Evolutionary conservation across 371 early-diverging fungal species (phyloP).

Genomic region (Dipsacomyces acuminosporus): DNA sequence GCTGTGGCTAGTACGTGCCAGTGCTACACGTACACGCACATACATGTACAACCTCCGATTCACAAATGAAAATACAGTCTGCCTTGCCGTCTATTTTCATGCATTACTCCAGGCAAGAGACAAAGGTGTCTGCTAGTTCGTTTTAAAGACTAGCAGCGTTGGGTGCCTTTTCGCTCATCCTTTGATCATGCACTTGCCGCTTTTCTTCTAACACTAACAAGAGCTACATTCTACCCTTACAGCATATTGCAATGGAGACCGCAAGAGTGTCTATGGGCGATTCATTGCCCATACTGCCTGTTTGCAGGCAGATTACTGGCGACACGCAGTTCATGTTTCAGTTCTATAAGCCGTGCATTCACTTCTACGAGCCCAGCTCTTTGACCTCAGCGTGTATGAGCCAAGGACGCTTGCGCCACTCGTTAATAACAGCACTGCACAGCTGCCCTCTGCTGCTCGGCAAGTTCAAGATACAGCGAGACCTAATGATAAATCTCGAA

Average conservation of each 20-base stretch:
- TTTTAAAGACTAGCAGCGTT: no score
- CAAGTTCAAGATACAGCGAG: slow-evolving; percentile 12
- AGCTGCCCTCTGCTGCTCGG: slow-evolving; percentile 28
- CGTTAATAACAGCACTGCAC: slow-evolving; percentile 14
- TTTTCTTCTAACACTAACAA: neutral
- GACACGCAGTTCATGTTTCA: slow-evolving; percentile 45
- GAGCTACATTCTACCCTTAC: neutral
- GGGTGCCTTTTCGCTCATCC: no score
- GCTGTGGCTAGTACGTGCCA: no score
- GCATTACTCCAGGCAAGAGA: no score
- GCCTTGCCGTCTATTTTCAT: no score
- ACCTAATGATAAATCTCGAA: slow-evolving; percentile 11
- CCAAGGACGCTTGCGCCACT: slow-evolving; percentile 1
- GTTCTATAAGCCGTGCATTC: slow-evolving; percentile 40
- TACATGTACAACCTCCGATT: no score
- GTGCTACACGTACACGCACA: no score
- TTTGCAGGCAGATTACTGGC: slow-evolving; percentile 16
- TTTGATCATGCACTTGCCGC: no score
- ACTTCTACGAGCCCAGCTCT: slow-evolving; percentile 20
- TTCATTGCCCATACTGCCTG: slow-evolving; percentile 11
- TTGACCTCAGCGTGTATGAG: slow-evolving; percentile 2
- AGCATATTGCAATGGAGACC: no score
- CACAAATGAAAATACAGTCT: no score
- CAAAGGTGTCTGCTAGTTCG: no score
- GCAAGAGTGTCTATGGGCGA: slow-evolving; percentile 22